Conservation (phyloP, 1,284 basidiomycete species). For the Volvariella surrecta region DNA sequence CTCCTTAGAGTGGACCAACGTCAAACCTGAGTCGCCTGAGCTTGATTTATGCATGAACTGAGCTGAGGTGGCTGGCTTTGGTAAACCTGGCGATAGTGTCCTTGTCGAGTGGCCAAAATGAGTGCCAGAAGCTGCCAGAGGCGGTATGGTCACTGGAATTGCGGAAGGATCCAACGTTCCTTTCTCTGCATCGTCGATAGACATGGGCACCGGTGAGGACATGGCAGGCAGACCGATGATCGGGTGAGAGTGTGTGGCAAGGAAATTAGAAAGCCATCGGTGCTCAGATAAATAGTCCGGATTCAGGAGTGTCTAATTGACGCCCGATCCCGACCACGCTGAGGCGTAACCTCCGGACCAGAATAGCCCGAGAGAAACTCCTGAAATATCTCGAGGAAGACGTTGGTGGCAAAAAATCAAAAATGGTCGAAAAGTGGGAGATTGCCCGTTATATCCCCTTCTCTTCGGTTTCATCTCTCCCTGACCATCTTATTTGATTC, state of each 20-base stretch:
- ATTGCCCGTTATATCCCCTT: no score
- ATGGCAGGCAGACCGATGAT: constrained; percentile 13
- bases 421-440: no score
- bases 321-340: constrained; percentile 6
- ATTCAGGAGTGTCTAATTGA: constrained; percentile 10
- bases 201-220: constrained; percentile 15
- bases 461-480: no score
- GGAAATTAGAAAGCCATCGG: constrained; percentile 7
- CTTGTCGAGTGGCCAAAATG: constrained; percentile 1
- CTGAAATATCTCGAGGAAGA: constrained; percentile 15
- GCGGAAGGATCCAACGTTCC: constrained; percentile 12
- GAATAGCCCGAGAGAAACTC: constrained; percentile 25
- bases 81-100: constrained; percentile 8
- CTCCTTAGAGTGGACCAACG: constrained; percentile 4
- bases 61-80: constrained; percentile 9
- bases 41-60: constrained; percentile 3
- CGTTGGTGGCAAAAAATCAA: no score
- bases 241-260: constrained; percentile 5
- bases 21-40: constrained; percentile 5
- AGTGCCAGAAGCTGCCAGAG: no score
- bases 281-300: constrained; percentile 20
- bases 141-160: no score
- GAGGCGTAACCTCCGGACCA: constrained; percentile 21
- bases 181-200: constrained; percentile 29
- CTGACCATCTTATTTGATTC: no score